A percentile compares a stretch with the other conserved stretches of the same genome.
These are phyloP conservation scores for Aspergillus sp. DNA, from an alignment of 2,329 filamentous ascomycete species.

Conservation along the genomic window DNA sequence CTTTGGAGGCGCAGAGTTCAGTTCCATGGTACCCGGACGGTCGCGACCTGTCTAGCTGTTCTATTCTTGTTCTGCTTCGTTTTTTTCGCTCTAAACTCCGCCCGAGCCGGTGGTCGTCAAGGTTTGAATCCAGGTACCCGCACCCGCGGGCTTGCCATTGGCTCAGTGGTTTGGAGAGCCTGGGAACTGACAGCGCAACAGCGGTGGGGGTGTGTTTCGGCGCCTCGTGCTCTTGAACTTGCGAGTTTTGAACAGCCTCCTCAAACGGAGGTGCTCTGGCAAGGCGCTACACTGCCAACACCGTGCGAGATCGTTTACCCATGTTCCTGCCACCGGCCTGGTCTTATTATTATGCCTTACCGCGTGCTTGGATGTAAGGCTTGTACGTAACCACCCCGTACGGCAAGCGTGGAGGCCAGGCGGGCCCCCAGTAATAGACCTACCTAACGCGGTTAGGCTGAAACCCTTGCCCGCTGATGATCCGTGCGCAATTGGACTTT, in stretches of 20 bases:
- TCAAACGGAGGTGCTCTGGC: background rate
- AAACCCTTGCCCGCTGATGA: background rate
- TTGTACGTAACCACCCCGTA: background rate
- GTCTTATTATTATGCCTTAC: background rate
- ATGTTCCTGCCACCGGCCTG: background rate
- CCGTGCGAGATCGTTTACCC: background rate
- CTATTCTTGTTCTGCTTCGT: constrained; percentile 12
- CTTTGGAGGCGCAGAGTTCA: background rate
- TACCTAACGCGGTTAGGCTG: background rate
- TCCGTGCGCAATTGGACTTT: background rate
- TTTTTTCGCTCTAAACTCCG: constrained; percentile 11
- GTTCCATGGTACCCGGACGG: constrained; percentile 1
- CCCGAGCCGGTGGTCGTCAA: constrained; percentile 10
- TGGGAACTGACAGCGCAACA: constrained; percentile 17
- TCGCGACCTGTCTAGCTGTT: constrained; percentile 4
- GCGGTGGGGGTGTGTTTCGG: constrained; percentile 12
- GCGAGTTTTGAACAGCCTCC: background rate
- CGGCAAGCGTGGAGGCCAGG: background rate
- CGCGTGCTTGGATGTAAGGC: background rate
- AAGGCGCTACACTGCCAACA: background rate
- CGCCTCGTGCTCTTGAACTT: constrained; percentile 12
- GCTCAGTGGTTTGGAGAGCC: constrained; percentile 5
- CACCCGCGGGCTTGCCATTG: constrained; percentile 3
- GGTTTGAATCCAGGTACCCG: constrained; percentile 22
- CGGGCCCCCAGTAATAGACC: background rate